phyloP scores from a whole-genome alignment of 2,329 filamentous ascomycete species.

The Fusarium goolgardi region DNA sequence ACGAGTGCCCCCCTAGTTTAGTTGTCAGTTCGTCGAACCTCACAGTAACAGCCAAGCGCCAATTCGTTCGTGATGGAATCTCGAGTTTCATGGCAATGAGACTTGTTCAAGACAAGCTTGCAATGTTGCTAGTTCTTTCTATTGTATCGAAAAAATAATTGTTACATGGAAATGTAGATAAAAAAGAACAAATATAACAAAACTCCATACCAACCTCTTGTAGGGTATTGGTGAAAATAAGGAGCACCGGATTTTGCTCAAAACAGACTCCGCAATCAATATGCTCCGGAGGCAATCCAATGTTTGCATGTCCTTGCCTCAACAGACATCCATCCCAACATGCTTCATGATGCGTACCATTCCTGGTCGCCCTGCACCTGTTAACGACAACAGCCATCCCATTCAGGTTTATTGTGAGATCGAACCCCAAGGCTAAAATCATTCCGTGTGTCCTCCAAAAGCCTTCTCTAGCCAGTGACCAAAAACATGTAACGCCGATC shows the following conservation, averaged over 20 bases:
- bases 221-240: conserved; percentile 35
- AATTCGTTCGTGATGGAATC: conserved; percentile 4
- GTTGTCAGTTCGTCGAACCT: conserved; percentile 1
- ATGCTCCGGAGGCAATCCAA: conserved; percentile 27
- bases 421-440: conserved; percentile 24
- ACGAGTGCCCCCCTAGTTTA: not conserved
- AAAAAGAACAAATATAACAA: not conserved
- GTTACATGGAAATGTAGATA: conserved; percentile 10
- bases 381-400: conserved; percentile 26
- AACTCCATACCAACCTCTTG: conserved; percentile 24
- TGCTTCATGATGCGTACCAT: conserved; percentile 42
- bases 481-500: conserved; percentile 40
- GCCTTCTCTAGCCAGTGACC: conserved; percentile 20
- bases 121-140: conserved; percentile 9
- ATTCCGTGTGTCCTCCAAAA: conserved; percentile 20
- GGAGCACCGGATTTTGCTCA: conserved; percentile 15
- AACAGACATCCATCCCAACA: conserved; percentile 34
- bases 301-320: conserved; percentile 24
- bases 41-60: not conserved
- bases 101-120: conserved; percentile 3
- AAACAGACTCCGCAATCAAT: conserved; percentile 25
- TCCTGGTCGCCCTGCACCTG: conserved; percentile 23
- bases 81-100: conserved; percentile 6
- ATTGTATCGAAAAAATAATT: conserved; percentile 18
- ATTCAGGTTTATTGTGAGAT: conserved; percentile 34